A percentile compares a stretch with the other conserved stretches of the same genome.
Conservation (phyloP, 2,329 filamentous ascomycete species). For the Chrysosporium keratinophilum region DNA sequence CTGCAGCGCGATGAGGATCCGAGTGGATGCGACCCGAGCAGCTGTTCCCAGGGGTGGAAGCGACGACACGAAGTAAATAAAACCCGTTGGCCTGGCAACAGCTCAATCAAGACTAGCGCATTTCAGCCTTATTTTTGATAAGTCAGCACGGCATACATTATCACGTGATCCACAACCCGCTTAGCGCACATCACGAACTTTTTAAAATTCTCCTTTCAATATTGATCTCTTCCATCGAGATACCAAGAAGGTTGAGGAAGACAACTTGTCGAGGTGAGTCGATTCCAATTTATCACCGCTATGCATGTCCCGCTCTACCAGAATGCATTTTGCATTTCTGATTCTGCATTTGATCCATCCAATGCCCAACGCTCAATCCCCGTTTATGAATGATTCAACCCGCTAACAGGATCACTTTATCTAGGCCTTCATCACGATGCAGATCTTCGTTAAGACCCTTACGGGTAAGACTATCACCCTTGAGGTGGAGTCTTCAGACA, state of each 20-base stretch:
- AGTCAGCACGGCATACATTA: not conserved
- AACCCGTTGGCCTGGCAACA: slow-evolving; percentile 16
- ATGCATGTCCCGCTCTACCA: not conserved
- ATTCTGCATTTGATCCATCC: not conserved
- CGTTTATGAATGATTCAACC: not conserved
- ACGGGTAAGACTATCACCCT: slow-evolving; percentile 99
- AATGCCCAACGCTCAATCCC: not conserved
- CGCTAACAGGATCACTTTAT: not conserved
- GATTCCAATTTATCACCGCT: not conserved
- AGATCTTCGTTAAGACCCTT: slow-evolving; percentile 55
- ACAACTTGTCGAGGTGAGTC: slow-evolving; percentile 51
- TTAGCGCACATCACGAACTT: slow-evolving; percentile 14
- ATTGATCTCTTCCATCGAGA: slow-evolving; percentile 20
- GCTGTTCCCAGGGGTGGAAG: not conserved
- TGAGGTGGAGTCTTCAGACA: slow-evolving; percentile 99
- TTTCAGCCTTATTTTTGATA: slow-evolving; percentile 10
- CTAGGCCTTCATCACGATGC: slow-evolving; percentile 41
- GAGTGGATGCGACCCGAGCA: not conserved
- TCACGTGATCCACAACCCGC: slow-evolving; percentile 29
- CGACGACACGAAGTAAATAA: slow-evolving; percentile 11
- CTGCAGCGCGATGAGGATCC: not conserved
- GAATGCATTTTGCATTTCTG: not conserved
- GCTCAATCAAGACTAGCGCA: slow-evolving; percentile 13
- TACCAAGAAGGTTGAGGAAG: slow-evolving; percentile 48
- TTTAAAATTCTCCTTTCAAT: slow-evolving; percentile 19